Conservation (phyloP, 2,329 filamentous ascomycete species). For the Colletotrichum truncatum region DNA sequence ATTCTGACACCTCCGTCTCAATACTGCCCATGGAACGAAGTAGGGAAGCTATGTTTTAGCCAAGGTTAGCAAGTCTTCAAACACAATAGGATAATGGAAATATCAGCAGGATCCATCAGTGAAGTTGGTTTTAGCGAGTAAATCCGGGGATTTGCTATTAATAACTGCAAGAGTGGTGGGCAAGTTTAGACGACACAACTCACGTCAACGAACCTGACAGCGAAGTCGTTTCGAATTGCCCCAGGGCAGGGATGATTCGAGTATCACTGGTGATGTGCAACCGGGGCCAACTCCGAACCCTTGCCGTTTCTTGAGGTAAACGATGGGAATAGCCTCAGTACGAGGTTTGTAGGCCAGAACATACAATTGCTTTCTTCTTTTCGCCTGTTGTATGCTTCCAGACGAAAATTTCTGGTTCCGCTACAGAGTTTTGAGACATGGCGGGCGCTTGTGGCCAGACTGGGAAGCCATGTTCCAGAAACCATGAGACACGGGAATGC, state of each 20-base stretch:
- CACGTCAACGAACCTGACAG: constrained; percentile 4
- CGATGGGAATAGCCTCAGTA: background rate
- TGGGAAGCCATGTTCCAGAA: background rate
- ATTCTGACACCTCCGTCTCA: constrained; percentile 6
- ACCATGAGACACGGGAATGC: background rate
- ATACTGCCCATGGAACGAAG: background rate
- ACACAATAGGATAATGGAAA: background rate
- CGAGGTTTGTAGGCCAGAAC: background rate
- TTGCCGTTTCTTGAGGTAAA: background rate
- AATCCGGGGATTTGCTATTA: constrained; percentile 5
- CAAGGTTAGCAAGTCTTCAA: background rate
- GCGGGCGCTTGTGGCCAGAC: background rate
- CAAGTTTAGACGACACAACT: constrained; percentile 11
- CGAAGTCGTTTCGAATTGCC: constrained; percentile 12
- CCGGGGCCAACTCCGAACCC: background rate
- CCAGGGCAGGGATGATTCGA: background rate
- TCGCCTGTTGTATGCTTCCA: background rate
- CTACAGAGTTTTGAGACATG: background rate
- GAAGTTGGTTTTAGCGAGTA: background rate
- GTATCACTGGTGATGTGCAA: background rate
- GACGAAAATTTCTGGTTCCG: background rate
- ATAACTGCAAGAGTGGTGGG: background rate
- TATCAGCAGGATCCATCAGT: background rate
- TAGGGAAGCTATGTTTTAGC: constrained; percentile 14
- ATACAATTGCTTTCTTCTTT: too few relatives aligned